Evolutionary conservation across 2,329 filamentous ascomycete genomes (phyloP), one percentile per base, ranked within the genome.

Genomic region (Laburnicola sp.): DNA sequence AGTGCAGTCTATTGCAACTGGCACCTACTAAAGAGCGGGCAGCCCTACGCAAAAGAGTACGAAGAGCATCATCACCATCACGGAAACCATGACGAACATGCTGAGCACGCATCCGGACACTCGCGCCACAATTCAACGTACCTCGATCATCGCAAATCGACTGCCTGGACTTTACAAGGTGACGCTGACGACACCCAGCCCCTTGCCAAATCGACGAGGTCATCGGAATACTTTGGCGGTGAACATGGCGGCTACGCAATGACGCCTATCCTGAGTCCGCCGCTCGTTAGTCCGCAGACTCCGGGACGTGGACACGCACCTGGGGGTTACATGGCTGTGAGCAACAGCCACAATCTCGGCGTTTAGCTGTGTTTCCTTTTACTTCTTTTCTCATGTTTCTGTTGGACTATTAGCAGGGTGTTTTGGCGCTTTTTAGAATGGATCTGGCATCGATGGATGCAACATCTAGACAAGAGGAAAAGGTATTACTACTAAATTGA

Each of bases 1-100:
- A 64, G 60, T 48, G 59, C 66, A 2, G 35, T 63, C 6, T 65
- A 63, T 48, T 68, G 60, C 38, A 73, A 73, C 41, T 60, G 55
- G 53, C 59, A 58, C 3, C 55, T 71, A 9, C 55, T 60, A 30
- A 64, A 63, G 51, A 68, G 63, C 45, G 67, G 68, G 4, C 35
- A 70, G 30, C 62, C 64, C 3, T 72, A 68, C 30, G 69, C 60
- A 0, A 53, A 64, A 4, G 68, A 72, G 30, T 48, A 54, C 9
- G 59, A 63, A 1, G 64, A 66, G 6, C 58, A 70, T 28, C 64
- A 68, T 37, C 59, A 65, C 34, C 57, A 62, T 23, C 54, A 66
- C n/a, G 49, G 42, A 2, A 45, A 56, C 2, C 45, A 22, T 6
- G 60, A 65, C 21, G 58, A 58, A 38, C 47, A 62, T 25, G 51